Base-by-base conservation (phyloP, 108 stramenopile species). In the Pseudonitzschia multiseries region DNA sequence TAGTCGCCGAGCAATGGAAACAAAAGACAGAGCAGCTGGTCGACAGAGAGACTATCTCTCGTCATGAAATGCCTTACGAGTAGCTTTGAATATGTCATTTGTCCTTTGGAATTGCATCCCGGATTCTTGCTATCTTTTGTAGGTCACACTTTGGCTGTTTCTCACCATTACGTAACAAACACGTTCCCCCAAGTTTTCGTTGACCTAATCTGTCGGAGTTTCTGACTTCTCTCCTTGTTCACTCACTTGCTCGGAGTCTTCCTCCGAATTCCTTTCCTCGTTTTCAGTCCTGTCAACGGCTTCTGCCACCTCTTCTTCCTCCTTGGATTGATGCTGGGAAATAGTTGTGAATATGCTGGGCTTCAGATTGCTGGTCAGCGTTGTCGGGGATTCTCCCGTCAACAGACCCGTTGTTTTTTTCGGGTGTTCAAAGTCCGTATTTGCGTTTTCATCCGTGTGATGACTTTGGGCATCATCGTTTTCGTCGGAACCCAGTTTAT, bases 271-370 rank as follows among this genome's bases (percentile, higher is more conserved):
- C 8, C 4, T 10, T 48, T 48, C 1, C 46, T 18, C 46, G 18
- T 10, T 48, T 48, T 48, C 46, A 18, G 14, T 14, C 14, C 18
- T 48, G 4, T 48, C 46, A 48, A 48, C 18, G 46, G 17, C 46
- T 48, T 48, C 46, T 48, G 14, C 13, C 2, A 14, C 46, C 18
- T 48, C 4, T 18, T 48, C 46, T 48, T 48, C 46, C 12, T 5
- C 4, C 46, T 18, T 48, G 18, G 61, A 33, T 28, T 62, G 61
- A 3, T 62, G 33, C 32, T 62, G 9, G 10, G 61, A 40, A 62
- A 79, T 61, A 20, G 68, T 70, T 6, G 79, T 79, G 28, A 79
- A 79, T 29, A 79, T 74, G 33, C 79, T 79, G 9, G 79, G 79
- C 32, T 66, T 65, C 51, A 79, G 56, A 17, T 40, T 43, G 29